These are phyloP conservation scores for Fusarium graminum DNA, from an alignment of 2,329 filamentous ascomycete species.

Conservation along the genomic window DNA sequence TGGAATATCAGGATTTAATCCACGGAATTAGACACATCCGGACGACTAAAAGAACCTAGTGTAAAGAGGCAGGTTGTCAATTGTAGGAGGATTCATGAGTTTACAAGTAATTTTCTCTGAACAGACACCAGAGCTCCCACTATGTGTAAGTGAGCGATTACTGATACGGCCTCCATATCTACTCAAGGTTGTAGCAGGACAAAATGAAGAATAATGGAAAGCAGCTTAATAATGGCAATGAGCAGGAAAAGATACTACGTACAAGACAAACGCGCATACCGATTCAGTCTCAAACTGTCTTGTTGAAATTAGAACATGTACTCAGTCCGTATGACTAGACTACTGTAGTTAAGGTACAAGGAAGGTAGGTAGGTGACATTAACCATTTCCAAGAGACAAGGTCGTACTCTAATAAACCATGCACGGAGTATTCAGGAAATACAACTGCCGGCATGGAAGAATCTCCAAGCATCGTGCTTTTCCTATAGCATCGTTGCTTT, in stretches of 20 bases:
- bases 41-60: background rate
- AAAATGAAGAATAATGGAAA: background rate
- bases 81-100: background rate
- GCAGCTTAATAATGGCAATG: background rate
- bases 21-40: slow-evolving; percentile 1
- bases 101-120: background rate
- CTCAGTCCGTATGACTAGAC: background rate
- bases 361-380: too few relatives aligned
- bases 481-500: slow-evolving; percentile 15
- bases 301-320: background rate
- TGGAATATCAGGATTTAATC: slow-evolving; percentile 4
- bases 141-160: too few relatives aligned
- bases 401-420: too few relatives aligned
- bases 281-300: background rate
- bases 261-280: background rate
- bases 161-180: too few relatives aligned
- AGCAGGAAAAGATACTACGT: background rate
- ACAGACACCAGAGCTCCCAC: background rate
- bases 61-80: background rate
- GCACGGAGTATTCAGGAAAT: background rate
- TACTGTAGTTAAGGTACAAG: too few relatives aligned
- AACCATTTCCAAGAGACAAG: too few relatives aligned
- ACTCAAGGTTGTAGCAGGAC: background rate
- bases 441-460: slow-evolving; percentile 6
- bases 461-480: slow-evolving; percentile 11